phyloP scores from a whole-genome alignment of 1,284 basidiomycete species.

The Stereum hirsutum region DNA sequence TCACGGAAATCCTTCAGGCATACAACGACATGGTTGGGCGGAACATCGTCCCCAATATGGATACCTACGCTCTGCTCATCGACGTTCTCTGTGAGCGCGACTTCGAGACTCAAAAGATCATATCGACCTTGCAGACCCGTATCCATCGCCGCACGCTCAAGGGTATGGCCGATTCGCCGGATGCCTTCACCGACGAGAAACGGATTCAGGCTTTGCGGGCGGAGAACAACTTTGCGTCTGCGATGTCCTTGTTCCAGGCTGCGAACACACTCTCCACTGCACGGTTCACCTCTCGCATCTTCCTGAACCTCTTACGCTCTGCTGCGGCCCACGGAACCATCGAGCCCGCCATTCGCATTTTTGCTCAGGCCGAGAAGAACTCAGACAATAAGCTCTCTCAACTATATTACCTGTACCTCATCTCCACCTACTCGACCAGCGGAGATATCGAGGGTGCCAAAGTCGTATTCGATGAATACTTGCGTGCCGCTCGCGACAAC shows the following conservation, averaged over 20 bases:
- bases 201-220: conserved; percentile 34
- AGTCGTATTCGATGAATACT: conserved; percentile 62
- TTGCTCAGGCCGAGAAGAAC: conserved; percentile 53
- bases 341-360: conserved; percentile 61
- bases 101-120: conserved; percentile 47
- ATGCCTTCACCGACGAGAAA: conserved; percentile 18
- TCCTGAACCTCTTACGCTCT: conserved; percentile 53
- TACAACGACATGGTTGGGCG: conserved; percentile 74
- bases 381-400: conserved; percentile 29
- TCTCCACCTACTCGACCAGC: conserved; percentile 49
- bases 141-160: conserved; percentile 24
- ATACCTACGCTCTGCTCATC: conserved; percentile 69
- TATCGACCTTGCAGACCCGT: conserved; percentile 34
- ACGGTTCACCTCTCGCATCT: conserved; percentile 33
- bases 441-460: conserved; percentile 52
- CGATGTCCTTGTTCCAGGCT: conserved; percentile 66
- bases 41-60: conserved; percentile 55
- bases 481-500: conserved; percentile 28
- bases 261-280: conserved; percentile 29
- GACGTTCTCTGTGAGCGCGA: conserved; percentile 67
- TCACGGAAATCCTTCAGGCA: conserved; percentile 53
- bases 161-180: conserved; percentile 16
- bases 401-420: conserved; percentile 46
- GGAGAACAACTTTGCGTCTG: conserved; percentile 68
- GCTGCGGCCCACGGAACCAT: conserved; percentile 53